Evolutionary conservation across 2,329 filamentous ascomycete species (phyloP).

Genomic region (Fusarium domesticum): DNA sequence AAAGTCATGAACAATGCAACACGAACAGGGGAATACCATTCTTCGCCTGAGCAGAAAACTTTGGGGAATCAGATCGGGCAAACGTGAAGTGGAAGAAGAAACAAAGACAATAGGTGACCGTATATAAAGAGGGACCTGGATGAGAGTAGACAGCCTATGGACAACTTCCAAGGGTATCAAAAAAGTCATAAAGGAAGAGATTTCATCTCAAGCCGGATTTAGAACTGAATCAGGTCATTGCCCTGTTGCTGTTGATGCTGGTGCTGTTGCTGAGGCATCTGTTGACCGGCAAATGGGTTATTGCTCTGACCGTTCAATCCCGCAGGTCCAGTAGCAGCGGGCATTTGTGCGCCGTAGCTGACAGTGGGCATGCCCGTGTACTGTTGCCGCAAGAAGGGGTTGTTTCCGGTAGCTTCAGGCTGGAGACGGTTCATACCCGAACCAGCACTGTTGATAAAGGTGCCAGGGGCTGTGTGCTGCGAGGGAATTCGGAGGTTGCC

Average conservation of each 20-base stretch:
- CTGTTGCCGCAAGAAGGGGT: slow-evolving; percentile 83
- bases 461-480: slow-evolving; percentile 93
- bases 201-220: slow-evolving; percentile 22
- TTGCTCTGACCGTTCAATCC: slow-evolving; percentile 52
- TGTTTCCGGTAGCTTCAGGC: slow-evolving; percentile 72
- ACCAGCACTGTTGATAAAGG: slow-evolving; percentile 94
- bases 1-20: slow-evolving; percentile 27
- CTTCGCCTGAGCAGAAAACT: slow-evolving; percentile 30
- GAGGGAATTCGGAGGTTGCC: slow-evolving; percentile 92
- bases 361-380: slow-evolving; percentile 72
- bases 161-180: background rate
- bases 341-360: slow-evolving; percentile 51
- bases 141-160: background rate
- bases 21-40: slow-evolving; percentile 30
- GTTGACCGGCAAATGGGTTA: slow-evolving; percentile 57
- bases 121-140: slow-evolving; percentile 5
- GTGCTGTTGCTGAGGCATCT: slow-evolving; percentile 27
- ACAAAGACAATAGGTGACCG: slow-evolving; percentile 15
- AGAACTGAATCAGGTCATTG: slow-evolving; percentile 64
- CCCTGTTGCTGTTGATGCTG: slow-evolving; percentile 50
- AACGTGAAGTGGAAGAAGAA: slow-evolving; percentile 17
- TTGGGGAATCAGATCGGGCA: slow-evolving; percentile 21
- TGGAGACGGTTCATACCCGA: slow-evolving; percentile 70
- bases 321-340: slow-evolving; percentile 55
- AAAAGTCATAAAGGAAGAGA: background rate